Percentiles rank a stretch among this genome's conserved stretches.
phyloP scores from a whole-genome alignment of 768 basidiomycete species.

The Lanmaoa pseudosensibilis region DNA sequence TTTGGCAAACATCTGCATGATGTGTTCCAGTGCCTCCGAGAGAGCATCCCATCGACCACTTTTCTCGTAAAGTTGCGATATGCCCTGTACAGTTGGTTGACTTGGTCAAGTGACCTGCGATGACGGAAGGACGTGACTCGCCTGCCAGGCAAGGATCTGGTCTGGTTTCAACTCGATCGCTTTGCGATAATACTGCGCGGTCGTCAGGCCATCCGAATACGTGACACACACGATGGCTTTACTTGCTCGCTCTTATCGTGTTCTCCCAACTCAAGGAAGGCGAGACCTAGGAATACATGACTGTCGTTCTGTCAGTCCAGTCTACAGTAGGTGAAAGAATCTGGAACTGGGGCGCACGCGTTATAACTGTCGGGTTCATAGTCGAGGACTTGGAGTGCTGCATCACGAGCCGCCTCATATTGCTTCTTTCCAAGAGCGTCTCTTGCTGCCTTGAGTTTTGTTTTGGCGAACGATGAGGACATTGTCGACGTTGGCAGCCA shows the following conservation, averaged over 20 bases:
- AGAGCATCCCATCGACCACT: conserved; percentile 58
- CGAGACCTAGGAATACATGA: conserved; percentile 81
- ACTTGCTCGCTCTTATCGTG: conserved; percentile 83
- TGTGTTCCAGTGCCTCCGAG: conserved; percentile 49
- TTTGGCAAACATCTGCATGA: conserved; percentile 59
- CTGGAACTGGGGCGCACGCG: conserved; percentile 57
- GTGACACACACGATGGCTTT: conserved; percentile 32
- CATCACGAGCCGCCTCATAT: conserved; percentile 62
- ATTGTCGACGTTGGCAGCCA: conserved; percentile 11
- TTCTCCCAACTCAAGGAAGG: conserved; percentile 73
- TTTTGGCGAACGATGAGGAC: conserved; percentile 53
- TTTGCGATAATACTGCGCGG: conserved; percentile 66
- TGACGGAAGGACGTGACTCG: conserved; percentile 28
- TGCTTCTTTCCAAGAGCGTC: conserved; percentile 78
- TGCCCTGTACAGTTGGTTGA: conserved; percentile 49
- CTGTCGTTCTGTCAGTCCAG: conserved; percentile 40
- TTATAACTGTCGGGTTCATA: conserved; percentile 84
- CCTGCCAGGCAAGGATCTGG: conserved; percentile 85
- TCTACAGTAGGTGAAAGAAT: neutral
- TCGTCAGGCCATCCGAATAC: conserved; percentile 17
- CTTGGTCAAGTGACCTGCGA: conserved; percentile 12
- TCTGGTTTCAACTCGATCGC: conserved; percentile 70
- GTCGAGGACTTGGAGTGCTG: conserved; percentile 64
- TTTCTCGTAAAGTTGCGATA: conserved; percentile 71
- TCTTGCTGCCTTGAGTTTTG: conserved; percentile 75